Conservation (phyloP, 495 filamentous ascomycete genomes). For the Podospora pseudocomata region DNA sequence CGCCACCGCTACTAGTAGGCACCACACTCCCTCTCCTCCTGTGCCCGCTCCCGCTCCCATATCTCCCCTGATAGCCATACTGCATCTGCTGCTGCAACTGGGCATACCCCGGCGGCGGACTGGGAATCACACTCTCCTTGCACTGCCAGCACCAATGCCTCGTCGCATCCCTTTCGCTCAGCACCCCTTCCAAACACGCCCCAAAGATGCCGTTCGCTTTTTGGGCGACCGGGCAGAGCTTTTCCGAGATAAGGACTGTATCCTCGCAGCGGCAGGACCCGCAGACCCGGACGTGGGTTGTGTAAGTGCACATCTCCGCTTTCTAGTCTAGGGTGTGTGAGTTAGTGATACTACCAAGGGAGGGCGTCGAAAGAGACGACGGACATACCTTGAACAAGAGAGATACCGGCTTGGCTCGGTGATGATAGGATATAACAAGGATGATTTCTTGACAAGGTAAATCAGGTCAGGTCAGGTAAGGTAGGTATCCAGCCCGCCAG, state of each 20-base stretch:
- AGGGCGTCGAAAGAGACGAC: too few relatives aligned
- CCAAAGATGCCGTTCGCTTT: constrained; percentile 33
- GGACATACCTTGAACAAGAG: too few relatives aligned
- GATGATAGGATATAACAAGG: too few relatives aligned
- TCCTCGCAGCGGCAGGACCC: constrained; percentile 36
- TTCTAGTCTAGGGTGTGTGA: not conserved
- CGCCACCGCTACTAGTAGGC: not conserved
- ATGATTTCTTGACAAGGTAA: too few relatives aligned
- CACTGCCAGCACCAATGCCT: constrained; percentile 42
- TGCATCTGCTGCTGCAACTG: not conserved
- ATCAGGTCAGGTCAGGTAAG: too few relatives aligned
- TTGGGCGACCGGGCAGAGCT: constrained; percentile 32
- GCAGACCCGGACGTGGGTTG: constrained; percentile 40
- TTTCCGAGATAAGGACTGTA: constrained; percentile 44
- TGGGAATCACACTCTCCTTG: constrained; percentile 25
- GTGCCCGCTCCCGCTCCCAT: not conserved
- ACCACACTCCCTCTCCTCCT: not conserved
- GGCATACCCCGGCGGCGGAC: not conserved
- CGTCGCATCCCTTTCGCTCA: constrained; percentile 30
- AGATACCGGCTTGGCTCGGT: too few relatives aligned
- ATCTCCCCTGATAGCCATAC: not conserved
- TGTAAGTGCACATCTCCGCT: constrained; percentile 41
- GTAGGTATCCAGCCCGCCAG: too few relatives aligned
- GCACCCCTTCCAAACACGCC: constrained; percentile 35
- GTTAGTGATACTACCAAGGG: not conserved